Base-by-base conservation (phyloP, 805 yeast genomes). In the Saturnispora serradocipensis region DNA sequence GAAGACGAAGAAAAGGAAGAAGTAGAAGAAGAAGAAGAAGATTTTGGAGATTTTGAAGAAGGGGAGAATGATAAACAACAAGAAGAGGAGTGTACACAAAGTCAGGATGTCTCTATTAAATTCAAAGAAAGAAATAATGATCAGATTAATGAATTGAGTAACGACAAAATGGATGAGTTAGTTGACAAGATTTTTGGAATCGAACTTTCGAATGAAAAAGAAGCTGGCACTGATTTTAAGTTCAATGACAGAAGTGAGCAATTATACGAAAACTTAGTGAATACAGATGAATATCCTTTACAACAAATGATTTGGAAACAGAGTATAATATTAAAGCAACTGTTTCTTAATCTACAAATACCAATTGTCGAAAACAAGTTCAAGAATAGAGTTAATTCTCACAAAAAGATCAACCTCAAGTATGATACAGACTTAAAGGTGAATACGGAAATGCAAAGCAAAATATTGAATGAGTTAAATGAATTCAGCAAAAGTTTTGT, bases 291-390 rank as follows among this genome's bases (percentile, higher is more conserved):
- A 15, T 80, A 81, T 0, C 72, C 73, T 46, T 64, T 79, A 34
- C 74, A 73, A 28, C 85, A 83, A 1, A 74, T 82, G 16, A 82
- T 81, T 53, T 88, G 95, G 95, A 76, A 75, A 43, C 74, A 74
- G 50, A 82, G 86, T 61, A 72, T 80, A 18, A 74, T 85, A 24
- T 76, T 89, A 48, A 77, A 84, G 58, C 80, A 78, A 57, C 65
- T 88, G 32, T 70, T 85, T 32, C 70, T 82, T 18, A 76, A 81
- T 28, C 68, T 88, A 43, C 89, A 90, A 1, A 75, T 88, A 2
- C 95, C 95, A 0, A 76, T 86, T 40, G 83, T 84, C 58, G 68
- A 83, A 15, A 88, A 83, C 63, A 82, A 59, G 24, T 49, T 49
- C 30, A 8, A 46, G 42, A 53, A 49, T 4, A 48, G 56, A 25